Evolutionary conservation across 306 rosid genomes (phyloP), one percentile per base, ranked within the genome.

Genomic region (Hippophae gyantsensis): DNA sequence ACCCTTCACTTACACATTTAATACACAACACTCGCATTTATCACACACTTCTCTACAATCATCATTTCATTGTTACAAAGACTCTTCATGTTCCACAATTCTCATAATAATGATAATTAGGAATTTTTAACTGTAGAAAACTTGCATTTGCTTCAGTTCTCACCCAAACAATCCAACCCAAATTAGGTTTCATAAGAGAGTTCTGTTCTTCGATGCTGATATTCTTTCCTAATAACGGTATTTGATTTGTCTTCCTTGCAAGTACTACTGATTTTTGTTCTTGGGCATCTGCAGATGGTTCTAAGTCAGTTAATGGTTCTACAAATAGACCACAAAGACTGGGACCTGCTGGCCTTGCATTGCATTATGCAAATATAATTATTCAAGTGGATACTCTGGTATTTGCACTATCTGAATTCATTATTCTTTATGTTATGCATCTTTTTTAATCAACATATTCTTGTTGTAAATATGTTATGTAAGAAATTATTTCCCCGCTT

Each of bases 381-480:
- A 82, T 88, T 65, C 94, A 85, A 80, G 85, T 88, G 10, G 96
- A 88, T 75, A 88, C 84, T 69, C 86, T 88, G 40, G 96, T 88
- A 74, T 74, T 41, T 62, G 61, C 6, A 49, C 14, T 8, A 12
- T 49, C 9, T 49, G 8, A 13, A 6, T 49, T 49, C 8, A 14
- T 49, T 13, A 62, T 48, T 7, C 48, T 60, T 23, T n/a, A 27
- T 44, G n/a, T 40, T 47, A 7, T 47, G 10, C 11, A 47, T 10
- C 13, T 47, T 10, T 10, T 61, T 69, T 61, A 53, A 62, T 71
- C 58, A 47, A 53, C 27, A 51, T 60, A 7, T 32, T 46, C 32
- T 71, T 47, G 49, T 59, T 73, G 43, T 61, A 18, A 18, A 18
- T 0, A 18, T 18, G 23, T 52, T 9, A 4, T 32, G 3, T 2